Base-by-base conservation (phyloP, 768 basidiomycete genomes). In the Glaciozyma antarctica region DNA sequence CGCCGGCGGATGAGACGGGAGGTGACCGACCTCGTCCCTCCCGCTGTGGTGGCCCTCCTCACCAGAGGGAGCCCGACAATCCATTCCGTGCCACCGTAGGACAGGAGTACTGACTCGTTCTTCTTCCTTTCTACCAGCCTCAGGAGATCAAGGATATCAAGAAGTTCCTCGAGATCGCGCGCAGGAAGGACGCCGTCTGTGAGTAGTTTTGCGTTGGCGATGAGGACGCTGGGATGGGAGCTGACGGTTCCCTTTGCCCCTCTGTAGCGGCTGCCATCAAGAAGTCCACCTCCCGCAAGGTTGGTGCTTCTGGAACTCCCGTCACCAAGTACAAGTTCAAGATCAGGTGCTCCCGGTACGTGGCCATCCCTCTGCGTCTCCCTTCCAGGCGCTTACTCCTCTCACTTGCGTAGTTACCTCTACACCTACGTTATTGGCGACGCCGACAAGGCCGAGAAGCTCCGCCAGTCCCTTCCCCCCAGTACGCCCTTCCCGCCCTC, bases 71-170 rank as follows among this genome's bases (percentile, higher is more conserved):
- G 15, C 51, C 26, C 51, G 51, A 52, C 51, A 52, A 52, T 52
- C 51, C 51, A 52, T 52, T 52, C 51, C 51, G 51, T 52, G 51
- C 51, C 30, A 26, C 51, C 16, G 51, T 19, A 52, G 19, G 51
- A 52, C 51, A 30, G 51, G 24, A 26, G n/a, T 16, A 30, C 51
- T 52, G 51, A 52, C 51, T 30, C 51, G 15, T 15, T 19, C 10
- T 8, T 13, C 2, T 52, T 22, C 51, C 26, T 28, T 13, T 52
- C 21, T 15, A 41, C 38, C 38, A 41, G 38, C 38, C 38, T 41
- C 38, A 95, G 81, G 89, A 97, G 85, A 86, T 99, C 81, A 82
- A 83, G 74, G 93, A 98, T 80, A 97, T 98, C 84, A 99, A 98
- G 82, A 83, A 89, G 79, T 97, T 98, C 82, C 88, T 98, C 79